Percentiles rank a stretch among this genome's conserved stretches.
phyloP scores from a whole-genome alignment of 495 filamentous ascomycete species.

The Bombardia bombarda region DNA sequence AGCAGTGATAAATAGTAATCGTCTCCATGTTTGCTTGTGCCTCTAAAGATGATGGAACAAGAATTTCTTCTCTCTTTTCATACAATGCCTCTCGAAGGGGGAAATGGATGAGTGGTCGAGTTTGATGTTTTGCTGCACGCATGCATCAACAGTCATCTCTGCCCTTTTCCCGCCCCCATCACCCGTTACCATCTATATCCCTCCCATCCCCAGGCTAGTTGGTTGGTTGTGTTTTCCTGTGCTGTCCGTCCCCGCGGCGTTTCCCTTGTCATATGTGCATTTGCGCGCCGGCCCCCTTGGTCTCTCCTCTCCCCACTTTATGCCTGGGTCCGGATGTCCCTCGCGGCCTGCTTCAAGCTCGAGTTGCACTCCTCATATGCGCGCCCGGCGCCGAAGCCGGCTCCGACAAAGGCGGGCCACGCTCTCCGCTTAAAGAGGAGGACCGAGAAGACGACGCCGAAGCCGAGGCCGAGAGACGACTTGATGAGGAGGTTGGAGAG shows the following conservation, averaged over 20 bases:
- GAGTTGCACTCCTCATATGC: conserved; percentile 90
- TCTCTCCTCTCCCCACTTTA: conserved; percentile 7
- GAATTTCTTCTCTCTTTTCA: no score
- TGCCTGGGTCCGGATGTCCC: conserved; percentile 39
- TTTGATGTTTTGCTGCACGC: no score
- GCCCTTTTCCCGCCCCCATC: no score
- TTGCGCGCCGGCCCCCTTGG: neutral
- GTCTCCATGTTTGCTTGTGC: no score
- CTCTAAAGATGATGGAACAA: no score
- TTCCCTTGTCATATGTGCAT: neutral
- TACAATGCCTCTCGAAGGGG: no score
- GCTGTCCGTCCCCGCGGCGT: neutral
- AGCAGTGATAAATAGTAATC: no score
- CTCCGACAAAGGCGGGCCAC: conserved; percentile 87
- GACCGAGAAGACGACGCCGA: conserved; percentile 97
- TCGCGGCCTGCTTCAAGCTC: conserved; percentile 48
- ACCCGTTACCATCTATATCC: no score
- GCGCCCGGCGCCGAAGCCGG: conserved; percentile 90
- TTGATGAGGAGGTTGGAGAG: conserved; percentile 94
- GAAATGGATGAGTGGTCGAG: no score
- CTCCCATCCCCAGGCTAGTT: no score
- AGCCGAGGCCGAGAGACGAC: conserved; percentile 84
- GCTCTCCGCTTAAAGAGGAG: conserved; percentile 95
- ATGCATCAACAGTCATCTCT: no score
- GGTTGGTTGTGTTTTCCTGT: neutral